Base-by-base conservation (phyloP, 805 yeast species). In the Candida schatavii region DNA sequence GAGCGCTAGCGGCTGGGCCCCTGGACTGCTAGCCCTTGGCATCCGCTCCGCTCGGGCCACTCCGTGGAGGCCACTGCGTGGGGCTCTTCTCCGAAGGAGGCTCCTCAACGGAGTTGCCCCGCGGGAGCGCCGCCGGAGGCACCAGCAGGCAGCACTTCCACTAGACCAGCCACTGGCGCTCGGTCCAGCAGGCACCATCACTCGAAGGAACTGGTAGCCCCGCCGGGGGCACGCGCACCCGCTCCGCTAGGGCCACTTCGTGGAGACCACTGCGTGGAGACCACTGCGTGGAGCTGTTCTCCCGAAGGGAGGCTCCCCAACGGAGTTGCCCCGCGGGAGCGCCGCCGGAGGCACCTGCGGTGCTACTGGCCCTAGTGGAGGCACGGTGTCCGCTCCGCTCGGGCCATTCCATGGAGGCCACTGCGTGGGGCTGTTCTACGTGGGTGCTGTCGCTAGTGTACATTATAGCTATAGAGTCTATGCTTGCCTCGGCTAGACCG, bases 401-500 rank as follows among this genome's bases (percentile, higher is more conserved):
- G 27, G 27, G 27, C 10, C 27, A 23, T 11, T 23, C 27, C 27
- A 11, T 23, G 27, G 27, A 11, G 27, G 27, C 27, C 27, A 23
- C 27, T 23, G 27, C 27, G 27, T 23, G 27, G 27, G 10, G 27
- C 27, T 23, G 27, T 23, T 7, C 27, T 23, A 23, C 27, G 27
- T 23, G 27, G 27, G 27, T 23, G 27, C 7, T 23, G 10, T 23
- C 7, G 11, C 27, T 23, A 23, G 27, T 23, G 27, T 23, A n/a
- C 31, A 35, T 17, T 17, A 21, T 27, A 38, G 23, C 35, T 20
- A n/a, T 15, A 27, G 11, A 23, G 27, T 23, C 27, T 23, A 23
- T 7, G 27, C 27, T 7, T 7, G 10, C 10, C 27, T 7, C 10
- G 27, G 27, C 27, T 23, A 90, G 31, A 91, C 96, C 61, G 96